Evolutionary conservation across 2,329 filamentous ascomycete species (phyloP).

Genomic region (Chalaropsis thielavioides): DNA sequence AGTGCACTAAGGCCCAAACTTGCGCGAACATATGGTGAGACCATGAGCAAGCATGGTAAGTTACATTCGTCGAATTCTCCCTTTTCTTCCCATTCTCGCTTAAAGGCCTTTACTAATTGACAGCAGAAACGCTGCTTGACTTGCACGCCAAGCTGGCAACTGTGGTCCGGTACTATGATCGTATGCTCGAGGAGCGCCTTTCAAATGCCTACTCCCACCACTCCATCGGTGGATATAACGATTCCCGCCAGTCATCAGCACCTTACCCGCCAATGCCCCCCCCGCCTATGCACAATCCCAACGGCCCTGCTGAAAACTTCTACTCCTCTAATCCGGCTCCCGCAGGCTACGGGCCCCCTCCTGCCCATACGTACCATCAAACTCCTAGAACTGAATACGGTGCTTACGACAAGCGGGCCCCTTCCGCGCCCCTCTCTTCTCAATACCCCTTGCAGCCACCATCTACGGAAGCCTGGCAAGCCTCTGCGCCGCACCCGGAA

Average conservation of each 20-base stretch:
- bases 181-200: constrained; percentile 90
- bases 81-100: not conserved
- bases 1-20: constrained; percentile 85
- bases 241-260: constrained; percentile 41
- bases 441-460: constrained; percentile 6
- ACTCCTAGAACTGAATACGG: constrained; percentile 3
- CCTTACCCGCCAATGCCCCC: constrained; percentile 57
- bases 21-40: constrained; percentile 90
- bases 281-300: constrained; percentile 33
- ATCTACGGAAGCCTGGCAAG: constrained; percentile 5
- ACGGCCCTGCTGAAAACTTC: constrained; percentile 58
- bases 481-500: constrained; percentile 17
- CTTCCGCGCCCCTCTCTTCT: not conserved
- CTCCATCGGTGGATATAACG: constrained; percentile 38
- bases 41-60: constrained; percentile 97
- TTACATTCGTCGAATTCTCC: constrained; percentile 15
- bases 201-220: constrained; percentile 86
- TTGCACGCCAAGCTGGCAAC: constrained; percentile 90
- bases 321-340: constrained; percentile 44
- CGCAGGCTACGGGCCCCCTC: not conserved
- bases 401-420: not conserved
- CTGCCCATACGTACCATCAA: constrained; percentile 9
- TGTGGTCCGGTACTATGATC: constrained; percentile 92
- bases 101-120: not conserved
- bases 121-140: constrained; percentile 73